A percentile compares a stretch with the other conserved stretches of the same genome.
phyloP scores from a whole-genome alignment of 2,329 filamentous ascomycete species.

The Periconia macrospinosa region DNA sequence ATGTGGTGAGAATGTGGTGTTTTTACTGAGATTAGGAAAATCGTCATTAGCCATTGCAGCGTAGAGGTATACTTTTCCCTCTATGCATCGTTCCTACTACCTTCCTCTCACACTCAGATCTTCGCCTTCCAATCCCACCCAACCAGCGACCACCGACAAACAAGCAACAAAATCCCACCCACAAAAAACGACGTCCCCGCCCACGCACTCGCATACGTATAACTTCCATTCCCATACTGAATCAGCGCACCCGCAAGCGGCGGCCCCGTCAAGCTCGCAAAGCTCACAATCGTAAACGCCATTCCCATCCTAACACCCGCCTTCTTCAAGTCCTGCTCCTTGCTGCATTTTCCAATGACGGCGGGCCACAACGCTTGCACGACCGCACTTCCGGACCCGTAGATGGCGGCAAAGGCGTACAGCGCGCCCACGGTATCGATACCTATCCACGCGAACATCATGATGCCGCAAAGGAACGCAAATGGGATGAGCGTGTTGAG shows the following conservation, averaged over 20 bases:
- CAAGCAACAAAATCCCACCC: conserved; percentile 27
- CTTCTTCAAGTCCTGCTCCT: conserved; percentile 34
- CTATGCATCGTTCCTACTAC: too few relatives aligned
- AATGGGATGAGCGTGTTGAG: conserved; percentile 53
- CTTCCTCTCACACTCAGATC: conserved; percentile 10
- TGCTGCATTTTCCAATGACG: conserved; percentile 33
- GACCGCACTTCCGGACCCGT: conserved; percentile 31
- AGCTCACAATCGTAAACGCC: conserved; percentile 40
- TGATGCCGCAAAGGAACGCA: conserved; percentile 49
- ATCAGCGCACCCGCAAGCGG: conserved; percentile 41
- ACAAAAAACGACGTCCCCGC: conserved; percentile 32
- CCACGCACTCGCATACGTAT: conserved; percentile 43
- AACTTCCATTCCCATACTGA: conserved; percentile 27
- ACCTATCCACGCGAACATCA: conserved; percentile 43
- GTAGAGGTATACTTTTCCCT: too few relatives aligned
- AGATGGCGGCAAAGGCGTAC: conserved; percentile 35
- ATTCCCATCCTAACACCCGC: conserved; percentile 40
- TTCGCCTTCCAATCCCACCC: conserved; percentile 32
- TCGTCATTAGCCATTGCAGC: too few relatives aligned
- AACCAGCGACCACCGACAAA: conserved; percentile 29
- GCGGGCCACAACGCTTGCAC: conserved; percentile 36
- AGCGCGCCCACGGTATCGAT: conserved; percentile 26
- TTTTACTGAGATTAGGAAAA: too few relatives aligned
- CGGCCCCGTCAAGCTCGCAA: conserved; percentile 38
- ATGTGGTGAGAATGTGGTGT: too few relatives aligned